phyloP scores from a whole-genome alignment of 78 protist genomes.

The Dictyostelium brefeldianum region DNA sequence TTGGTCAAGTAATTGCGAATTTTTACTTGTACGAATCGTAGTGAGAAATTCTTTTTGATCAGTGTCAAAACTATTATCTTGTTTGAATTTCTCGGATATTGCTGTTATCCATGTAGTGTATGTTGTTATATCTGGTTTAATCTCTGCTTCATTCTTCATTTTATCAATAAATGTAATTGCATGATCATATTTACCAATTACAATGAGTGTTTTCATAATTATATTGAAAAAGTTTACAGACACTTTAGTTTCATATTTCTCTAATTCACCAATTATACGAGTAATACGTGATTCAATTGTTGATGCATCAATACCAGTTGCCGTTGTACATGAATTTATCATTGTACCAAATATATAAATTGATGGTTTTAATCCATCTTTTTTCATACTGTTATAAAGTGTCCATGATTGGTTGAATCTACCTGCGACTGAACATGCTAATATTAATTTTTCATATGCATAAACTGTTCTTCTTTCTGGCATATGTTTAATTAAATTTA shows the following conservation, averaged over 20 bases:
- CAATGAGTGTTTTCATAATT: conserved; percentile 38
- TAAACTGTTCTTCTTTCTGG: conserved; percentile 30
- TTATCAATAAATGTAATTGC: conserved; percentile 24
- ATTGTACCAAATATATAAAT: conserved; percentile 25
- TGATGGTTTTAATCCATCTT: conserved; percentile 37
- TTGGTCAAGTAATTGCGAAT: conserved; percentile 28
- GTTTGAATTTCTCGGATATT: neutral
- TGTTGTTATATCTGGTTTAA: conserved; percentile 43
- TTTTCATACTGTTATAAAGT: conserved; percentile 53
- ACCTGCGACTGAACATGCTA: conserved; percentile 41
- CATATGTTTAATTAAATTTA: conserved; percentile 3
- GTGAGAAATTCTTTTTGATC: neutral
- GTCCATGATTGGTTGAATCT: conserved; percentile 42
- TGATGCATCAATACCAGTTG: neutral
- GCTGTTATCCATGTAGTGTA: conserved; percentile 46
- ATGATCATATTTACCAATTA: neutral
- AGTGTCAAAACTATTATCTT: neutral
- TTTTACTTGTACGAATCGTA: neutral
- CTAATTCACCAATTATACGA: conserved; percentile 18
- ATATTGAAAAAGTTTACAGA: conserved; percentile 38
- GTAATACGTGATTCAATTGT: conserved; percentile 14
- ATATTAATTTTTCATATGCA: conserved; percentile 51
- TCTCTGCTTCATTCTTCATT: conserved; percentile 10
- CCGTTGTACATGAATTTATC: conserved; percentile 1
- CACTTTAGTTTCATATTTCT: conserved; percentile 2